Evolutionary conservation across 768 basidiomycete genomes (phyloP).

Genomic region (Tephrocybe sp.): DNA sequence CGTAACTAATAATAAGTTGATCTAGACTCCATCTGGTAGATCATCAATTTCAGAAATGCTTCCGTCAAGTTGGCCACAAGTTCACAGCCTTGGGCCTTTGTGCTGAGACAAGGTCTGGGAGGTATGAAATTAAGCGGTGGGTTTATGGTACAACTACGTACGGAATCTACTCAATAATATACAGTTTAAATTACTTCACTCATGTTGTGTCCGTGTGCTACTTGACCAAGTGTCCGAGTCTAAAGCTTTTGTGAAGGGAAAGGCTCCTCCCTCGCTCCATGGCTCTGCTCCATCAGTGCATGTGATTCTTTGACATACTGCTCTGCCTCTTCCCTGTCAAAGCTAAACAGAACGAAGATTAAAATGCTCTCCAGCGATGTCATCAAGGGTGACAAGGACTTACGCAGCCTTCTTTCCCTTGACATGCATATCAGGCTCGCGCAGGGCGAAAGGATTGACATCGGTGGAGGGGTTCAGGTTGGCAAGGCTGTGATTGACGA

Average conservation of each 20-base stretch:
- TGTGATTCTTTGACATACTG: constrained; percentile 64
- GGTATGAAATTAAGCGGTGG: not conserved
- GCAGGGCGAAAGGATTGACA: constrained; percentile 87
- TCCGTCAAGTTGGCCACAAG: no score
- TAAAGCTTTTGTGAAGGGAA: constrained; percentile 6
- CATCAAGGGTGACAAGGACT: constrained; percentile 26
- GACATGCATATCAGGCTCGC: constrained; percentile 83
- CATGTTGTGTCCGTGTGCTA: not conserved
- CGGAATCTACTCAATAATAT: not conserved
- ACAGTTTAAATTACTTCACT: not conserved
- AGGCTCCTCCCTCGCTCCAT: constrained; percentile 1
- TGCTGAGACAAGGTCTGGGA: no score
- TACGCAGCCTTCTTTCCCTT: constrained; percentile 79
- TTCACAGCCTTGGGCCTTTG: no score
- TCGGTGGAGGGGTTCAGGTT: constrained; percentile 77
- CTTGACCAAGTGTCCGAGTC: not conserved
- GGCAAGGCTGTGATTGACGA: constrained; percentile 94
- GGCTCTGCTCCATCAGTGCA: constrained; percentile 41
- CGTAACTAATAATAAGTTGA: no score
- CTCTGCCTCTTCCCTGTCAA: constrained; percentile 67
- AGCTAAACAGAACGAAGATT: constrained; percentile 38
- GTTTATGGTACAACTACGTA: not conserved
- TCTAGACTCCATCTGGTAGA: no score
- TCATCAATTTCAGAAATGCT: no score
- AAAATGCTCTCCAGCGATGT: not conserved